phyloP scores from a whole-genome alignment of 2,329 filamentous ascomycete genomes.

The Colletotrichum somersetense region DNA sequence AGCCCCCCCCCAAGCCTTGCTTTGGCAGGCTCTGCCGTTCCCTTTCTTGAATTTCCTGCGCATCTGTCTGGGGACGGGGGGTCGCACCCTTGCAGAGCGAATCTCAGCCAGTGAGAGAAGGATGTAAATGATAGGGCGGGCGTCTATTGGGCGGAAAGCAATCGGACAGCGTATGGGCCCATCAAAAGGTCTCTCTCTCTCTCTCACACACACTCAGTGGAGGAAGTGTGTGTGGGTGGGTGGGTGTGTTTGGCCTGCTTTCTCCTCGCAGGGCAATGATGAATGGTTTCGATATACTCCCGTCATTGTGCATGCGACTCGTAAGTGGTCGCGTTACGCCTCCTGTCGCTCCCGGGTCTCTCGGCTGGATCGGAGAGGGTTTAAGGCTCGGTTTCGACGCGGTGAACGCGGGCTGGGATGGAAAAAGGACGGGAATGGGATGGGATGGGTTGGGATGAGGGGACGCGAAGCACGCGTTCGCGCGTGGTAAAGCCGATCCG shows the following conservation, averaged over 20 bases:
- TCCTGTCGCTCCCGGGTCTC: background rate
- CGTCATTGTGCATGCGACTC: conserved; percentile 20
- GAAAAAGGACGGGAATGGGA: background rate
- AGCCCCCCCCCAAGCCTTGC: background rate
- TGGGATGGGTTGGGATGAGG: background rate
- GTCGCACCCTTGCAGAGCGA: conserved; percentile 5
- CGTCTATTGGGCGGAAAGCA: background rate
- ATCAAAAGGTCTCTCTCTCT: background rate
- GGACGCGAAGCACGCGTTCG: background rate
- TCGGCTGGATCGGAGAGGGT: background rate
- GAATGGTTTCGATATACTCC: conserved; percentile 9
- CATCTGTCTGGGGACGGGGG: background rate
- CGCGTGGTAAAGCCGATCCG: background rate
- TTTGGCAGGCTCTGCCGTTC: background rate
- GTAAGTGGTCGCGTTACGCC: conserved; percentile 14
- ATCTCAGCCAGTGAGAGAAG: conserved; percentile 1
- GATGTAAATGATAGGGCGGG: background rate
- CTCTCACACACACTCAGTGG: too few species aligned
- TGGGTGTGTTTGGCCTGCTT: too few species aligned
- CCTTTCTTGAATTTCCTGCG: background rate
- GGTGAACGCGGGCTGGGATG: background rate
- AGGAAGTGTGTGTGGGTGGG: too few species aligned
- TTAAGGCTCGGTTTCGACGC: conserved; percentile 1
- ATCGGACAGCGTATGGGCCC: background rate
- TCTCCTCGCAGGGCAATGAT: background rate